Base-by-base conservation (phyloP, 805 yeast species). In the Cyberlindnera meyerae region DNA sequence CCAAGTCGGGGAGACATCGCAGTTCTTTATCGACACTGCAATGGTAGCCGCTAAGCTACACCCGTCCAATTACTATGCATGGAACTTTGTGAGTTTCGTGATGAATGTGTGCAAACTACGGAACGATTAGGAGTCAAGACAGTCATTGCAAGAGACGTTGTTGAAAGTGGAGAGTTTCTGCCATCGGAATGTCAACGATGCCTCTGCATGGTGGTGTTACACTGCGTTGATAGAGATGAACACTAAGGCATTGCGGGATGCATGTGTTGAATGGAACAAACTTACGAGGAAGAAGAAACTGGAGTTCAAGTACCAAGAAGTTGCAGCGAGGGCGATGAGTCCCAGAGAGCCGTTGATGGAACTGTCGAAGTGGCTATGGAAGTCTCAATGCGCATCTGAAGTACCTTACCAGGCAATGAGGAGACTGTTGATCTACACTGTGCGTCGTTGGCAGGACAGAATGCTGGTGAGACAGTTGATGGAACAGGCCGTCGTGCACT, bases 21-120 rank as follows among this genome's bases (percentile, higher is more conserved):
- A 9, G 2, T 43, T 48, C 38, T 52, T 49, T 29, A 26, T 47
- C 6, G 17, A 40, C 1, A 45, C 57, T 0, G 49, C 59, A 9
- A 15, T 56, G 2, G 30, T 29, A 6, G 56, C 69, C 1, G 66
- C 60, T 1, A 40, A 42, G 8, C 34, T 50, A 5, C 71, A 66
- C 40, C 43, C 50, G 14, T 52, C 65, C 0, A 66, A 65, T 37
- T 66, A 63, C 35, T 66, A 66, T 36, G 57, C 68, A 6, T 66
- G 70, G 68, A 56, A 58, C 36, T 54, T 63, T n/a, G 32, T 55
- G 8, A 48, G 58, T 20, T 63, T 65, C 59, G 37, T 50, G 11
- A 52, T 45, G 20, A 62, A 60, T 38, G 36, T 48, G 8, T 33
- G 51, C 1, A 37, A 51, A 8, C 21, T 34, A 1, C n/a, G n/a